Conservation (phyloP, 2,329 filamentous ascomycete genomes). For the Neurospora crassa region DNA sequence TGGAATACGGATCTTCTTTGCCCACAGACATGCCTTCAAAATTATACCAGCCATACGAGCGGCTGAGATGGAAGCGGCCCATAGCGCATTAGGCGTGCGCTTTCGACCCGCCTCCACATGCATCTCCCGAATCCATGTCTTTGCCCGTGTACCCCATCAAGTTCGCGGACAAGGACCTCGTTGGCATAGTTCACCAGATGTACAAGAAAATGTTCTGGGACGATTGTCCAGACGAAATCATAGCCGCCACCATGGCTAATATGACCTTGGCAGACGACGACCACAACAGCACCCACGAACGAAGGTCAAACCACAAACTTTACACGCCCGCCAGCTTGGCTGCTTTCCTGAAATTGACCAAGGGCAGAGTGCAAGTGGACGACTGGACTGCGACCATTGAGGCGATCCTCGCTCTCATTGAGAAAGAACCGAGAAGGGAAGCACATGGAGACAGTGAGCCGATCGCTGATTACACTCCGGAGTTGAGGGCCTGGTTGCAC, state of each 20-base stretch:
- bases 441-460: neutral
- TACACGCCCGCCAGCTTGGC: neutral
- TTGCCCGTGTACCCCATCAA: neutral
- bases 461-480: neutral
- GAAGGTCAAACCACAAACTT: neutral
- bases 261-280: neutral
- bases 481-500: neutral
- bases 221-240: neutral
- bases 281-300: neutral
- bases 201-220: neutral
- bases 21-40: neutral
- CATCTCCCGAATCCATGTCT: neutral
- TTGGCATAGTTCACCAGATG: neutral
- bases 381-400: neutral
- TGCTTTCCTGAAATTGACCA: neutral
- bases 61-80: neutral
- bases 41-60: neutral
- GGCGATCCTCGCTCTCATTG: neutral
- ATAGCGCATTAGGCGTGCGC: neutral
- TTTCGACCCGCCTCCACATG: neutral
- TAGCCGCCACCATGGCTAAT: neutral
- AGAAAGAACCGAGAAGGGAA: neutral
- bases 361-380: neutral
- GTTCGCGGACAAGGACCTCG: neutral
- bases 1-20: neutral